Evolutionary conservation across 352 stramenopile species (phyloP), one percentile per base, ranked within the genome.

Genomic region (Phytophthora quininea): DNA sequence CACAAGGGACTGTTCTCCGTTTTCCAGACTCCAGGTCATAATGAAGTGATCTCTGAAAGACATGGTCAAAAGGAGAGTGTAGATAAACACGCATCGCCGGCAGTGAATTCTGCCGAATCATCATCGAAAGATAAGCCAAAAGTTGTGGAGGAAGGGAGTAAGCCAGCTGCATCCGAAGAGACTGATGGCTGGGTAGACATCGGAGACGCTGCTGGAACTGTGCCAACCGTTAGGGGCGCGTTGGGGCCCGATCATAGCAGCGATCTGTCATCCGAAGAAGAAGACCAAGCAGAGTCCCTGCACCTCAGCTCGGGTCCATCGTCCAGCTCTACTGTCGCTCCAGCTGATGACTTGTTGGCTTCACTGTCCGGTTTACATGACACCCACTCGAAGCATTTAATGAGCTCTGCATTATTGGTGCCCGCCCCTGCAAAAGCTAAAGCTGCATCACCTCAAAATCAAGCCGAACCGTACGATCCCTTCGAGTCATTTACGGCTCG

Each of bases 401-500:
- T 31, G 37, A 14, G 38, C n/a, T n/a, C n/a, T n/a, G n/a, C n/a
- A n/a, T n/a, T n/a, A n/a, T n/a, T n/a, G n/a, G n/a, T n/a, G n/a
- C n/a, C n/a, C n/a, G n/a, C n/a, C n/a, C n/a, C n/a, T n/a, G n/a
- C n/a, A n/a, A 27, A n/a, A 42, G 15, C 15, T 15, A 12, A n/a
- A n/a, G 52, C 80, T 79, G 40, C 33, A 30, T 47, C 42, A 8
- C 33, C 33, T 7, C 15, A 49, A 12, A 65, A 71, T 54, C 29
- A 30, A 14, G 70, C 74, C 31, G 57, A 33, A 4, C 52, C 71
- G 7, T 75, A 75, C 52, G 66, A 73, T 27, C 58, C 58, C 15
- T 75, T 78, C 42, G 62, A 61, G 37, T 65, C 70, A n/a, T 50
- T 77, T 32, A 71, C 70, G 24, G 58, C 46, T 12, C 55, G 70